Evolutionary conservation across 148 eudicot species (phyloP), one percentile per base, ranked within the genome.

Genomic region (Vaccinium macrocarpon): DNA sequence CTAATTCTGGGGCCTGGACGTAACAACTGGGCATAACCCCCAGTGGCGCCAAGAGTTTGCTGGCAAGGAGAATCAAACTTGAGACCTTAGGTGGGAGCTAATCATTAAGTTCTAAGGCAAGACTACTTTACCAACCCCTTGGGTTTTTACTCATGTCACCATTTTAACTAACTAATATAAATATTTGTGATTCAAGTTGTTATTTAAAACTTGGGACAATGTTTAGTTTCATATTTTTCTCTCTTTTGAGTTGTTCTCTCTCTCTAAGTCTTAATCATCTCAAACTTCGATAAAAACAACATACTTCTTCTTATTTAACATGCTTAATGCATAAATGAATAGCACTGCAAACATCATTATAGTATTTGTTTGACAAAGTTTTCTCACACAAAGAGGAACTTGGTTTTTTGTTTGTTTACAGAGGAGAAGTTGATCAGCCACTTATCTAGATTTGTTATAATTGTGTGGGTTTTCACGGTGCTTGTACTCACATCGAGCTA

Each of bases 391-490:
- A 66, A 27, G 8, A 2, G 12, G 29, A n/a, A 62, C 27, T 62
- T 25, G 5, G 35, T 66, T 25, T 25, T 25, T 66, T 66, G 6
- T 62, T 66, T 14, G 11, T 81, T 57, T 5, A 18, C 85, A 93
- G 94, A 86, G 90, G 90, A 92, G 86, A 89, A 81, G 72, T 85
- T 92, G 55, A 83, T 82, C 51, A 94, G 83, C 89, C 91, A 93
- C 88, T 78, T 91, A 56, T 66, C 93, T 29, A 86, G 94, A 85
- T 89, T 94, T 59, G 98, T 94, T 82, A 86, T 93, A 82, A 87
- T 92, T 8, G 83, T 92, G 16, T 93, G 98, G 98, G 78, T 92
- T 8, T 93, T 93, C 23, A 90, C 92, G 21, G 88, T 91, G 46
- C 86, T 91, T 5, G 89, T 93, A 10, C 89, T 92, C 23, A 90